Conservation (phyloP, 495 filamentous ascomycete genomes). For the Penicillium cosmopolitanum region DNA sequence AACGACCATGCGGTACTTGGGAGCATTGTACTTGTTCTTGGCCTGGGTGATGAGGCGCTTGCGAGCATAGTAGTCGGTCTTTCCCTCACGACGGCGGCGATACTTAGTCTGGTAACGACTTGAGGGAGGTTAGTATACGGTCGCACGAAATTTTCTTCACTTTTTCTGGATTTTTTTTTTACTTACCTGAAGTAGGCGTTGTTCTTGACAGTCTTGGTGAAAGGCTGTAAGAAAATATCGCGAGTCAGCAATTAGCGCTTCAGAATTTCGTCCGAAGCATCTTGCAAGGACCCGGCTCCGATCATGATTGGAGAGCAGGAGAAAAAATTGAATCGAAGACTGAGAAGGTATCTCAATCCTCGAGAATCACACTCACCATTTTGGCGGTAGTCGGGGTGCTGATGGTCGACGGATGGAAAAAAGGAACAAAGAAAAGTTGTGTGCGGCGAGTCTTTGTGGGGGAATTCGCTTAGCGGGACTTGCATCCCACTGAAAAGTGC, state of each 20-base stretch:
- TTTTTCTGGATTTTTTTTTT: neutral
- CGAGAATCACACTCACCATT: slow-evolving; percentile 50
- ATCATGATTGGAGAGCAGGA: slow-evolving; percentile 19
- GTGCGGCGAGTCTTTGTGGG: slow-evolving; percentile 47
- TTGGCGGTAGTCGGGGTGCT: slow-evolving; percentile 47
- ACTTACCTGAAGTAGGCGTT: slow-evolving; percentile 95
- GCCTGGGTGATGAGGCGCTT: slow-evolving; percentile 99
- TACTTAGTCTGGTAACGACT: slow-evolving; percentile 99
- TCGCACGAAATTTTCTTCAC: slow-evolving; percentile 13
- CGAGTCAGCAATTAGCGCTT: slow-evolving; percentile 99
- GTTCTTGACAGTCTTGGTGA: slow-evolving; percentile 96
- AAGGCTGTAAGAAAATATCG: slow-evolving; percentile 68
- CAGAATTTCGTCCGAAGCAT: slow-evolving; percentile 89
- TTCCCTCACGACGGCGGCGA: slow-evolving; percentile 92
- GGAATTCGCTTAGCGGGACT: slow-evolving; percentile 50
- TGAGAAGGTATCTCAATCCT: slow-evolving; percentile 29
- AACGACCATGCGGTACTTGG: slow-evolving; percentile 99
- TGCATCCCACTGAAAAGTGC: slow-evolving; percentile 44
- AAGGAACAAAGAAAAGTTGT: slow-evolving; percentile 33
- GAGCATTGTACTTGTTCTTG: slow-evolving; percentile 99
- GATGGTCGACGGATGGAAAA: slow-evolving; percentile 32
- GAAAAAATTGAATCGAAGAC: slow-evolving; percentile 18
- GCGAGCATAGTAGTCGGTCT: slow-evolving; percentile 99
- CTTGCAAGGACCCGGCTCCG: slow-evolving; percentile 81
- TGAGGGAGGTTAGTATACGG: slow-evolving; percentile 23